phyloP scores from a whole-genome alignment of 2,329 filamentous ascomycete genomes.

The Aspergillus costaricaensis region DNA sequence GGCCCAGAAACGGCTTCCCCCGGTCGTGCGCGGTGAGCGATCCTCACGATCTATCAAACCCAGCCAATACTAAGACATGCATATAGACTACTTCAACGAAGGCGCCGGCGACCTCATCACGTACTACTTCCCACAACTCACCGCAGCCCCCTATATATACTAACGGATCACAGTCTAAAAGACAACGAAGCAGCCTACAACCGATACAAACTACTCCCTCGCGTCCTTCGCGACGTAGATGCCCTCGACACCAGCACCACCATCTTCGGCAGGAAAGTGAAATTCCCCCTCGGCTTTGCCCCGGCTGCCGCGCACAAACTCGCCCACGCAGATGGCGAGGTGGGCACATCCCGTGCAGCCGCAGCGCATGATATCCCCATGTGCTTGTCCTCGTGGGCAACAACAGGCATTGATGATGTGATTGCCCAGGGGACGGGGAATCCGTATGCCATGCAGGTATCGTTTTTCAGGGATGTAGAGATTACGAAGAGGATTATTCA shows the following conservation, averaged over 20 bases:
- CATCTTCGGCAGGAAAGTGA: slow-evolving; percentile 6
- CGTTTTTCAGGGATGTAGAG: slow-evolving; percentile 49
- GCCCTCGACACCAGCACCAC: slow-evolving; percentile 3
- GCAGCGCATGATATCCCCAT: slow-evolving; percentile 4
- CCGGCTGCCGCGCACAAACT: slow-evolving; percentile 10
- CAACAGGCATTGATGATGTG: slow-evolving; percentile 46
- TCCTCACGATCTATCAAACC: background rate
- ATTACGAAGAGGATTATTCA: slow-evolving; percentile 22
- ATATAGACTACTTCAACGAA: slow-evolving; percentile 13
- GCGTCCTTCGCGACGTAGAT: slow-evolving; percentile 11
- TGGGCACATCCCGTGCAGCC: slow-evolving; percentile 6
- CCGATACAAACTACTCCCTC: slow-evolving; percentile 11
- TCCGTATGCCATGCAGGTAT: slow-evolving; percentile 55
- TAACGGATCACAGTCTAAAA: background rate
- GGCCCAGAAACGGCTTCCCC: slow-evolving; percentile 4
- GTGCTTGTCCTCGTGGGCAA: slow-evolving; percentile 12
- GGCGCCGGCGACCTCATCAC: slow-evolving; percentile 11
- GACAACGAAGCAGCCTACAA: slow-evolving; percentile 13
- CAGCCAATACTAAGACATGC: background rate
- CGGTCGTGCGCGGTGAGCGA: background rate
- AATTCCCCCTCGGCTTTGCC: slow-evolving; percentile 9
- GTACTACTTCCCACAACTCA: background rate
- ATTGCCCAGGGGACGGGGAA: slow-evolving; percentile 39
- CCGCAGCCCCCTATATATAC: background rate
- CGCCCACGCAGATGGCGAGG: slow-evolving; percentile 11